These are phyloP conservation scores for Hypericum androsaemum DNA, from an alignment of 345 rosid species.

Conservation along the genomic window DNA sequence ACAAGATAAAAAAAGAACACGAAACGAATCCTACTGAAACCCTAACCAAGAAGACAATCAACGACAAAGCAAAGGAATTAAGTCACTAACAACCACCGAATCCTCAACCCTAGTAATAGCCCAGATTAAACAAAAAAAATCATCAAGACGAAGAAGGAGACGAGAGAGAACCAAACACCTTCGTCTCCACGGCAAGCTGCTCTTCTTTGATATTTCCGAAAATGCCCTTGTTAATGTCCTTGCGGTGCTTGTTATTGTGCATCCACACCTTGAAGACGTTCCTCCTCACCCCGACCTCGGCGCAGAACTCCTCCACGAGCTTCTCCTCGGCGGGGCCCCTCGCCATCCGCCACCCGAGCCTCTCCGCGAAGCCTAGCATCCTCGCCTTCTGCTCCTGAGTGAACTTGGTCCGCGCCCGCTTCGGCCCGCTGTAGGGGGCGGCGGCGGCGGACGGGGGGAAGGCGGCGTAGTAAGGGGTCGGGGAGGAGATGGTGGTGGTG, in stretches of 20 bases:
- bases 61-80: no score
- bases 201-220: slow-evolving; percentile 2
- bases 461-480: background rate
- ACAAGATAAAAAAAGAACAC: no score
- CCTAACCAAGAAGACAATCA: no score
- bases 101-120: no score
- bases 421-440: slow-evolving; percentile 25
- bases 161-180: background rate
- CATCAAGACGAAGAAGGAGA: no score
- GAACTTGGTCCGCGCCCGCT: slow-evolving; percentile 62
- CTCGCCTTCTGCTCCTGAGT: slow-evolving; percentile 55
- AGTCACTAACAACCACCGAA: no score
- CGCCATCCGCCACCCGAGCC: slow-evolving; percentile 62
- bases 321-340: slow-evolving; percentile 33
- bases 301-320: slow-evolving; percentile 41
- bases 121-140: no score
- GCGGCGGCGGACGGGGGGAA: slow-evolving; percentile 6
- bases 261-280: slow-evolving; percentile 79
- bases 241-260: slow-evolving; percentile 62
- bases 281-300: slow-evolving; percentile 49
- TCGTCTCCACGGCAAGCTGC: slow-evolving; percentile 14
- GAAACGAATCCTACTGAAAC: no score
- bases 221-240: slow-evolving; percentile 25
- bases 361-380: slow-evolving; percentile 61
- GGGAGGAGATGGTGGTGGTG: slow-evolving; percentile 7